Evolutionary conservation across 1,284 basidiomycete genomes (phyloP).

Genomic region (Xerocomus nothofagi): DNA sequence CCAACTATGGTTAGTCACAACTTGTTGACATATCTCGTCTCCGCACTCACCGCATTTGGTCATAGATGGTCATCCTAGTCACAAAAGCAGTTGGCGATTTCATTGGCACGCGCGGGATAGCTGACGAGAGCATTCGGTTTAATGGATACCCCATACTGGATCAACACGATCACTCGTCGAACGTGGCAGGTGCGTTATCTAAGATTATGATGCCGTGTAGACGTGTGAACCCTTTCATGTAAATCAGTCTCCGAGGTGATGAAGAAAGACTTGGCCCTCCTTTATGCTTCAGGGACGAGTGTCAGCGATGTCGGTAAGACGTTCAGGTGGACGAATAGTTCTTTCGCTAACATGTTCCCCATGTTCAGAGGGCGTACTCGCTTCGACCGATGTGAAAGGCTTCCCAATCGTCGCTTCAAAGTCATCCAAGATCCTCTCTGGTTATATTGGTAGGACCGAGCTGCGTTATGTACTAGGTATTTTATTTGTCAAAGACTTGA

Average conservation of each 20-base stretch:
- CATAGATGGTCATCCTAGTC: conserved; percentile 89
- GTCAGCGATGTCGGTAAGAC: conserved; percentile 76
- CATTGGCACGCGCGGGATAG: conserved; percentile 90
- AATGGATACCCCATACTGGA: conserved; percentile 97
- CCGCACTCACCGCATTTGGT: conserved; percentile 5
- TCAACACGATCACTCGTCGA: conserved; percentile 86
- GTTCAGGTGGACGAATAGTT: neutral
- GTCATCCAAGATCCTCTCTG: conserved; percentile 64
- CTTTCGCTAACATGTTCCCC: neutral
- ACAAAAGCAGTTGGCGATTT: conserved; percentile 98
- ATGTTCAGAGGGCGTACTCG: conserved; percentile 70
- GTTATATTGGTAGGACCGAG: conserved; percentile 89
- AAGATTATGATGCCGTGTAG: neutral
- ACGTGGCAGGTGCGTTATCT: conserved; percentile 71
- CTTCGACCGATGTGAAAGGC: conserved; percentile 78
- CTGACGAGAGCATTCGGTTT: conserved; percentile 96
- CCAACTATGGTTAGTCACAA: conserved; percentile 85
- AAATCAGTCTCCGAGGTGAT: conserved; percentile 83
- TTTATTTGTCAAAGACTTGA: neutral
- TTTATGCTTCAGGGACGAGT: conserved; percentile 75
- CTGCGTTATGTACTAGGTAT: conserved; percentile 83
- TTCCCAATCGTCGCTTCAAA: conserved; percentile 80
- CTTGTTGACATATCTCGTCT: neutral
- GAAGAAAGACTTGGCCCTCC: conserved; percentile 74
- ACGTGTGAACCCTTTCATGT: conserved; percentile 11